A percentile compares a stretch with the other conserved stretches of the same genome.
These are phyloP conservation scores for Colletotrichum sp. DNA, from an alignment of 2,329 filamentous ascomycete genomes.

Conservation along the genomic window DNA sequence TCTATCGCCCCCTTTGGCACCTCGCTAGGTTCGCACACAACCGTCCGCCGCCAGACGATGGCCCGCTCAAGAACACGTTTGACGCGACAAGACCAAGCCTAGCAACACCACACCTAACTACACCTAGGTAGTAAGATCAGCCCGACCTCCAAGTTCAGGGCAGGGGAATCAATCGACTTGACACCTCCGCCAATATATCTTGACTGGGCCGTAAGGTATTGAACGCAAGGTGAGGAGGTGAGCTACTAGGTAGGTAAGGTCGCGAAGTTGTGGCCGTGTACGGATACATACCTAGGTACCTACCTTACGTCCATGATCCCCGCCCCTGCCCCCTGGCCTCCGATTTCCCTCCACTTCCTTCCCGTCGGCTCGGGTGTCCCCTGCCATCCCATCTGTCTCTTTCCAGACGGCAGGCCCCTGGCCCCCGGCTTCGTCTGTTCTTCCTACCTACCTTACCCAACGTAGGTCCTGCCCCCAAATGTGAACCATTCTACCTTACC, in stretches of 20 bases:
- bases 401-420: neutral
- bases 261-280: neutral
- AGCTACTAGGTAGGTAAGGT: neutral
- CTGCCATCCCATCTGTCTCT: neutral
- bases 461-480: neutral
- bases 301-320: neutral
- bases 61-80: neutral
- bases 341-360: neutral
- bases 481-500: neutral
- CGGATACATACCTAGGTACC: neutral
- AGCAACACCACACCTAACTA: neutral
- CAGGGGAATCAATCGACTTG: neutral
- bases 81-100: neutral
- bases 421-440: neutral
- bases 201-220: neutral
- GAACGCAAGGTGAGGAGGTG: neutral
- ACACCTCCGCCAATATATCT: neutral
- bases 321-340: neutral
- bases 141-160: neutral
- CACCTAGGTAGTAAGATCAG: neutral
- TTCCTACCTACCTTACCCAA: neutral
- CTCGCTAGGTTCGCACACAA: neutral
- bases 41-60: neutral
- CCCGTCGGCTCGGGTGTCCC: slow-evolving; percentile 2
- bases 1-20: neutral